phyloP scores from a whole-genome alignment of 1,284 basidiomycete species.

The Puccinia polysora region DNA sequence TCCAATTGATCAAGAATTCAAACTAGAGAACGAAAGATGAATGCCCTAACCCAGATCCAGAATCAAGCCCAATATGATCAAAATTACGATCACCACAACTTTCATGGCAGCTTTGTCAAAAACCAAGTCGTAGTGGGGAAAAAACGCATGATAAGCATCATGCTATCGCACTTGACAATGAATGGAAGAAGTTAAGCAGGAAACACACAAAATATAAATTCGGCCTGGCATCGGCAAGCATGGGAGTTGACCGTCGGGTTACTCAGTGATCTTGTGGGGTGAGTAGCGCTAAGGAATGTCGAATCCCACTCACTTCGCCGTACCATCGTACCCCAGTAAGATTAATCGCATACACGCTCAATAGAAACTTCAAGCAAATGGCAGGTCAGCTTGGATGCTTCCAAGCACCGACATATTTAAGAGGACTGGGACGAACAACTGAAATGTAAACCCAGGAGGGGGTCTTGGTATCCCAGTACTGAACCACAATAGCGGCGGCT shows the following conservation, averaged over 20 bases:
- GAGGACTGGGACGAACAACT: neutral
- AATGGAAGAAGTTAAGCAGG: neutral
- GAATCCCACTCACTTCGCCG: slow-evolving; percentile 57
- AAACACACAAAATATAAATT: slow-evolving; percentile 34
- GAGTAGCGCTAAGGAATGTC: neutral
- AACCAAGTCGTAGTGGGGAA: neutral
- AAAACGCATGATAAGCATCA: neutral
- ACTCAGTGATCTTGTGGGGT: neutral
- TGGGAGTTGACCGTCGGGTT: neutral
- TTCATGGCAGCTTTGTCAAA: slow-evolving; percentile 22
- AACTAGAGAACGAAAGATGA: neutral
- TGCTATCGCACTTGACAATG: too few species aligned
- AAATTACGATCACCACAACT: slow-evolving; percentile 55
- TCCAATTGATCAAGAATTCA: neutral
- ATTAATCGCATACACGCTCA: slow-evolving; percentile 44
- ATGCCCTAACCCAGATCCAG: slow-evolving; percentile 67
- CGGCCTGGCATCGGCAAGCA: slow-evolving; percentile 41
- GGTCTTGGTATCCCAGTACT: slow-evolving; percentile 46
- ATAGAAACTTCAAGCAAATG: slow-evolving; percentile 29
- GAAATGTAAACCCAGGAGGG: slow-evolving; percentile 5
- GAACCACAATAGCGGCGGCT: slow-evolving; percentile 43
- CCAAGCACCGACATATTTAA: neutral
- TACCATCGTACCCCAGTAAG: slow-evolving; percentile 61
- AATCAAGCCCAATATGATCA: slow-evolving; percentile 62
- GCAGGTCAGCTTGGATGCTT: neutral